These are phyloP conservation scores for Anisodus tanguticus DNA, from an alignment of 257 asterid genomes.

Conservation along the genomic window DNA sequence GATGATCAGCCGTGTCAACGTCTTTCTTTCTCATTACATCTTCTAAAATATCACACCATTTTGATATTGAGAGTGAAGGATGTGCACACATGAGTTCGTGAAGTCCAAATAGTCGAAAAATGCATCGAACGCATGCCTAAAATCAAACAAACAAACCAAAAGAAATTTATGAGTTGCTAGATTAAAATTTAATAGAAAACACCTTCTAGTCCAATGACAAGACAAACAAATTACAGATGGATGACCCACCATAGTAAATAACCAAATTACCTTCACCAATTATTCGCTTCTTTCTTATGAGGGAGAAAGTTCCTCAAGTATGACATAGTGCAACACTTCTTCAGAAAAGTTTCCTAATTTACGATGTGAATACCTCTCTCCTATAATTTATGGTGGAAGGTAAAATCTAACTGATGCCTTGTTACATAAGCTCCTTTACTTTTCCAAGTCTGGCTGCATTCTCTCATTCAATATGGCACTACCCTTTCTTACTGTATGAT, in stretches of 20 bases:
- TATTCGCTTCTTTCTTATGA: neutral
- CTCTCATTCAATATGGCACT: no score
- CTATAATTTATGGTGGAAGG: neutral
- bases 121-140: conserved; percentile 75
- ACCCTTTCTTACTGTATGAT: no score
- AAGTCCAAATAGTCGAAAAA: conserved; percentile 58
- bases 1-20: conserved; percentile 39
- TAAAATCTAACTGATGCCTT: neutral
- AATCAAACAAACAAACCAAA: neutral
- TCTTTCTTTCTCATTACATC: conserved; percentile 47
- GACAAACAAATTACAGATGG: conserved; percentile 6
- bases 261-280: neutral
- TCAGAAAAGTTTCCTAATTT: neutral
- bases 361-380: neutral
- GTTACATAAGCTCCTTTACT: no score
- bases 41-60: conserved; percentile 45
- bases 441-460: no score
- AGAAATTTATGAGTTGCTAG: neutral
- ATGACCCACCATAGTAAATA: neutral
- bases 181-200: neutral
- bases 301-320: neutral
- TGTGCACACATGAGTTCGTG: conserved; percentile 51
- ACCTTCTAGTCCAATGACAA: neutral
- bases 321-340: neutral
- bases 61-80: conserved; percentile 46